Evolutionary conservation across 2,329 filamentous ascomycete genomes (phyloP).

Genomic region (Clarireedia hainanense): DNA sequence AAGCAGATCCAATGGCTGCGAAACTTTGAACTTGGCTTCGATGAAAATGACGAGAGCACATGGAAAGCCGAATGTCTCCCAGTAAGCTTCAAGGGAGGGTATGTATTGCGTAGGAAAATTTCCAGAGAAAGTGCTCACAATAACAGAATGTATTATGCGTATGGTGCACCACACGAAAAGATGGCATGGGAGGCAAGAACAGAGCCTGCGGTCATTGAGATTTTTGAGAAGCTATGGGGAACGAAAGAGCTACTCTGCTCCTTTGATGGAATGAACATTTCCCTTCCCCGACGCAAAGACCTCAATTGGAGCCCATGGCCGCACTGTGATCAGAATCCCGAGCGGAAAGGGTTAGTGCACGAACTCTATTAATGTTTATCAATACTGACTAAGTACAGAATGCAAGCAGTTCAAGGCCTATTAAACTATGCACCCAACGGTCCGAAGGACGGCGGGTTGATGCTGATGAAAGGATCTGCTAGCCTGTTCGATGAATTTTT

Average conservation of each 20-base stretch:
- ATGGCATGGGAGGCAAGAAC: constrained; percentile 32
- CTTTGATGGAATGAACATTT: constrained; percentile 37
- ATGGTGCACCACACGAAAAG: constrained; percentile 32
- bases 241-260: constrained; percentile 36
- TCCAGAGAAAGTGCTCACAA: background rate
- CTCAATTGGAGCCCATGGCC: constrained; percentile 29
- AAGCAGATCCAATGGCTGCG: constrained; percentile 7
- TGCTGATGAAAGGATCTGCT: too few species aligned
- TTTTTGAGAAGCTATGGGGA: constrained; percentile 34
- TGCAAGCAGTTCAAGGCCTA: too few species aligned
- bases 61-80: constrained; percentile 31
- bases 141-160: constrained; percentile 31
- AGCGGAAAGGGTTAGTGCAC: too few species aligned
- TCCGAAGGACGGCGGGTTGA: too few species aligned
- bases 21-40: constrained; percentile 11
- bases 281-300: constrained; percentile 25
- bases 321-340: constrained; percentile 33
- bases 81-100: constrained; percentile 22
- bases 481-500: too few species aligned
- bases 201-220: constrained; percentile 31
- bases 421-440: too few species aligned
- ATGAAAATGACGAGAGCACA: constrained; percentile 22
- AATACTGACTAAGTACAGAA: too few species aligned
- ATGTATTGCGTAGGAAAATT: background rate
- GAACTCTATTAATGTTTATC: too few species aligned